These are phyloP conservation scores for Maudiozyma pseudohumilis DNA, from an alignment of 805 yeast genomes.

Conservation along the genomic window DNA sequence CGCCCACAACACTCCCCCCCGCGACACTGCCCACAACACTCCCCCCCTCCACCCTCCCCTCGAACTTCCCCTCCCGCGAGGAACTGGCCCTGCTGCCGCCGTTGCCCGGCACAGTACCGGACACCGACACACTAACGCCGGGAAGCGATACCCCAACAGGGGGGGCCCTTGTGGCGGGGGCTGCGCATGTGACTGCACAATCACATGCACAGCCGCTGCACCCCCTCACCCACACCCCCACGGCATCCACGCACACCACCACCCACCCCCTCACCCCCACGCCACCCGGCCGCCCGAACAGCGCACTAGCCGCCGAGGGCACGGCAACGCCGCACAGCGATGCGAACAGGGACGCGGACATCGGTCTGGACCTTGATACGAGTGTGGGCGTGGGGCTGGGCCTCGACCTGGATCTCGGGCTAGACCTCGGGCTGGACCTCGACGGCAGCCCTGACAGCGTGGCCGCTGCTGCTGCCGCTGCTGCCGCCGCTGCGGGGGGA, in stretches of 20 bases:
- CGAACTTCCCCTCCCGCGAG: no score
- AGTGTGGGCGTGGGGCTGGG: not conserved
- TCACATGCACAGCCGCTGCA: no score
- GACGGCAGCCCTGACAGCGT: not conserved
- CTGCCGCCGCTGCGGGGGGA: not conserved
- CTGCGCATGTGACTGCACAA: not conserved
- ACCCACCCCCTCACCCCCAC: not conserved
- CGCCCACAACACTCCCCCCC: no score
- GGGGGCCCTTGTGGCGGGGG: not conserved
- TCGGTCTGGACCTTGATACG: not conserved
- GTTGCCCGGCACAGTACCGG: constrained; percentile 4
- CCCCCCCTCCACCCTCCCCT: no score
- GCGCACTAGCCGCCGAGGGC: not conserved
- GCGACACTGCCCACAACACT: no score
- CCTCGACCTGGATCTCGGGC: not conserved
- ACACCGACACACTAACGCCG: constrained; percentile 1
- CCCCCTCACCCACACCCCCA: not conserved
- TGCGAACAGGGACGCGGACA: not conserved
- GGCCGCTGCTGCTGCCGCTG: not conserved
- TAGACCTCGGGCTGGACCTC: not conserved
- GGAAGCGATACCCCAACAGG: no score
- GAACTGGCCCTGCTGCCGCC: constrained; percentile 6
- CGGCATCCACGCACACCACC: not conserved
- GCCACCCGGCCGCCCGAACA: not conserved
- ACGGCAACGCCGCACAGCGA: not conserved